Base-by-base conservation (phyloP, 345 rosid species). In the Populus pruinosa region DNA sequence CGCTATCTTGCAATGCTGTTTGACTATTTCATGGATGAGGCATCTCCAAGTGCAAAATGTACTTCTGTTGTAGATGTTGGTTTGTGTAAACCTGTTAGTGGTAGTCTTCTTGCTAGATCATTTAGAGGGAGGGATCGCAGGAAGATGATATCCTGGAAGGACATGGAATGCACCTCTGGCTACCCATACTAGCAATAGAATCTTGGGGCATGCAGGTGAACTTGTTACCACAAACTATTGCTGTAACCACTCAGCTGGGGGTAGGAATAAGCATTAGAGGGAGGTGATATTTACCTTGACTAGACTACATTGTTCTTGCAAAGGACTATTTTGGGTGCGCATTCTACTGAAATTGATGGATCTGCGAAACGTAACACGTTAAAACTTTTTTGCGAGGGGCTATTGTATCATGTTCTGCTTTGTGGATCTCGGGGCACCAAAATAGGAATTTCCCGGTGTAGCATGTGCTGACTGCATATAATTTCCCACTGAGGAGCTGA, bases 141-240 rank as follows among this genome's bases (percentile, higher is more conserved):
- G 81, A 96, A 88, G 86, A 94, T 96, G 88, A 91, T 93, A 69
- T 91, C 96, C 47, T 92, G 97, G 98, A 93, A 92, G 84, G 94
- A 85, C 78, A 81, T 78, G 83, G 92, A 86, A 63, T 90, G 89
- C 77, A 82, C 87, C 18, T 76, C 85, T 31, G 89, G 86, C 23
- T 78, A 83, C 75, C 89, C 86, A 21, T 79, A 67, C 65, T 71
- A 65, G 67, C 67, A 65, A 14, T 36, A 27, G 73, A 55, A 77
- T 69, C 61, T 44, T 8, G 39, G 64, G 67, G 18, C 11, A 7
- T 17, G n/a, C 29, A 41, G 25, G 64, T 61, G 62, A 65, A 11
- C 20, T 29, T 47, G 13, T 23, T 4, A 53, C 59, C 59, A 8
- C 38, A 9, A 62, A 5, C n/a, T 9, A 20, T 21, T 14, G 33